Evolutionary conservation across 164 flowering plant species (phyloP), one percentile per base, ranked within the genome.

Genomic region (Protea cynaroides): DNA sequence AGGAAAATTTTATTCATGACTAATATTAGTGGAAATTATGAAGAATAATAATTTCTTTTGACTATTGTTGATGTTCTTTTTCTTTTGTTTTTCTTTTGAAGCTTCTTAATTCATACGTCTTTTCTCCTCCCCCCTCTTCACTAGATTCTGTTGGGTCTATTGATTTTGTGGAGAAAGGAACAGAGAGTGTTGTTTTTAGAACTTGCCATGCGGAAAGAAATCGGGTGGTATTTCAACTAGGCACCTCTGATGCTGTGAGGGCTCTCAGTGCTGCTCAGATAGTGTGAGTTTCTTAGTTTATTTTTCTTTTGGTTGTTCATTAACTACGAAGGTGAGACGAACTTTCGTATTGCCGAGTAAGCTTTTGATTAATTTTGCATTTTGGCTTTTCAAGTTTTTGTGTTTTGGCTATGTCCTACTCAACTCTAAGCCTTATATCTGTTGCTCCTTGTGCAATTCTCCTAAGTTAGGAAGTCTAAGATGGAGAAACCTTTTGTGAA

Each of bases 181-280:
- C 96, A 14, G 75, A 73, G 8, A 76, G 37, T 79, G 91, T 90
- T 66, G 96, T 83, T 64, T 93, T 93, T 65, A 81, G 97, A 74
- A 93, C 98, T 52, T 93, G 98, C 65, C 37, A 74, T 4, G 76
- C 80, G 67, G 98, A 93, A 76, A 76, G 78, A 62, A 64, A 73
- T 36, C 80, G 75, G 6, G 96, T 93, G 10, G 98, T 90, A 8
- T 88, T 93, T 71, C 97, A 93, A 73, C 76, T 93, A 79, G 98
- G 98, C 34, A 88, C 98, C 57, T 86, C 98, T 61, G 86, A 90
- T 86, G 91, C 98, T 71, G 83, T 81, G 64, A 87, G 98, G 71
- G 97, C 97, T 61, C 84, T 93, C 51, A 61, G 65, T 52, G 91
- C 96, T 80, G 92, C 97, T 63, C 83, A 87, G 64, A 65, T 85